A percentile compares a stretch with the other conserved stretches of the same genome.
These are phyloP conservation scores for Barnettozyma hawaiiensis DNA, from an alignment of 1,139 yeast genomes.

Conservation along the genomic window DNA sequence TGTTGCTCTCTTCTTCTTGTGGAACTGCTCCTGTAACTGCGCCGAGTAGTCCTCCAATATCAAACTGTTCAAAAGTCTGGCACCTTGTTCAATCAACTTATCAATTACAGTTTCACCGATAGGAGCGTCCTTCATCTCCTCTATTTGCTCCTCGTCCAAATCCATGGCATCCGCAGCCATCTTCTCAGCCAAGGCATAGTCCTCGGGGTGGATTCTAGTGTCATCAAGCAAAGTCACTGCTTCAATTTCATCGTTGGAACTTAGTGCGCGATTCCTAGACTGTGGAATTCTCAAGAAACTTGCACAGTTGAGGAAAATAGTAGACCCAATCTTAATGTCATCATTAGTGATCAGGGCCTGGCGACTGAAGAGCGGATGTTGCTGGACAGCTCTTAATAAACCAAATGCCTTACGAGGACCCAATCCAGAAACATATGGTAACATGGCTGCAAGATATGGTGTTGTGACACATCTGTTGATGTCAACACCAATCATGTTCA, in stretches of 20 bases:
- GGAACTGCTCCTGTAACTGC: slow-evolving; percentile 72
- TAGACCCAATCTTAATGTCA: slow-evolving; percentile 57
- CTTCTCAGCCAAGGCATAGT: slow-evolving; percentile 88
- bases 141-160: slow-evolving; percentile 89
- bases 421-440: slow-evolving; percentile 81
- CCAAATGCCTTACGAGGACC: slow-evolving; percentile 96
- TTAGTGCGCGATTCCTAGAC: slow-evolving; percentile 33
- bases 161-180: slow-evolving; percentile 98
- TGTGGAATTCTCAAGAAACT: slow-evolving; percentile 82
- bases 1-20: slow-evolving; percentile 75
- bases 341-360: slow-evolving; percentile 74
- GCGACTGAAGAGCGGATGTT: slow-evolving; percentile 62
- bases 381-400: slow-evolving; percentile 72
- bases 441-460: slow-evolving; percentile 58
- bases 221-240: slow-evolving; percentile 78
- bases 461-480: slow-evolving; percentile 85
- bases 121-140: slow-evolving; percentile 59
- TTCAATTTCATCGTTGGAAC: slow-evolving; percentile 45
- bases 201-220: slow-evolving; percentile 97
- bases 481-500: slow-evolving; percentile 88
- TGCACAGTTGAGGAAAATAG: slow-evolving; percentile 85
- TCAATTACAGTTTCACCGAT: slow-evolving; percentile 69
- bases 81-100: slow-evolving; percentile 71
- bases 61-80: slow-evolving; percentile 78
- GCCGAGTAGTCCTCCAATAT: slow-evolving; percentile 92